Evolutionary conservation across 805 yeast species (phyloP).

Genomic region (Metschnikowia arizonensis): DNA sequence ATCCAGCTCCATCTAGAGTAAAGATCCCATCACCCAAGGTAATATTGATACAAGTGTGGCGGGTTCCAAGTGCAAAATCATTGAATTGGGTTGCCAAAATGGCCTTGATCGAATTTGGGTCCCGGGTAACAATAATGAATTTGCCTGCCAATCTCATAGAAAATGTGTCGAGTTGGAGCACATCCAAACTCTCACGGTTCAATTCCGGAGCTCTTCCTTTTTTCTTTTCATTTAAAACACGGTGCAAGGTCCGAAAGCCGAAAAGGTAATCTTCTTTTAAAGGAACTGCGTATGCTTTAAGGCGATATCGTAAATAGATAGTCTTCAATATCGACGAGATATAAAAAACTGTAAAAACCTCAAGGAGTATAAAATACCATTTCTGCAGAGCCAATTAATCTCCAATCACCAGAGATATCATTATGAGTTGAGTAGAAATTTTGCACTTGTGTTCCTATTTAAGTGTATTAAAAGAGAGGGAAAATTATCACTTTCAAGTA

Average conservation of each 20-base stretch:
- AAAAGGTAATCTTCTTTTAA: constrained; percentile 10
- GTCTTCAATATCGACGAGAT: neutral
- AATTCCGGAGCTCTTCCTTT: constrained; percentile 13
- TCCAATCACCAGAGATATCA: constrained; percentile 1
- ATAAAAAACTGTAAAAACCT: neutral
- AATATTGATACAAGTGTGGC: constrained; percentile 21
- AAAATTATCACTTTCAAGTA: neutral
- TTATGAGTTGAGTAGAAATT: neutral
- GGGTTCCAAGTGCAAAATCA: constrained; percentile 24
- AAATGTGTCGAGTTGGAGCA: constrained; percentile 6
- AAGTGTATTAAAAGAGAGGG: neutral
- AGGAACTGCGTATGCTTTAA: constrained; percentile 11
- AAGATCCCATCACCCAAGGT: constrained; percentile 27
- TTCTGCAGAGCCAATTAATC: constrained; percentile 7
- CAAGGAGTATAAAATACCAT: constrained; percentile 9
- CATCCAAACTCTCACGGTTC: constrained; percentile 7
- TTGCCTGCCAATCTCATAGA: constrained; percentile 11
- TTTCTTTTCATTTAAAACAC: constrained; percentile 5
- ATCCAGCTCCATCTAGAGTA: constrained; percentile 27
- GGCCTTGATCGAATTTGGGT: constrained; percentile 28
- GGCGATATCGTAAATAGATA: constrained; percentile 4
- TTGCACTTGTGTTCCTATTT: neutral
- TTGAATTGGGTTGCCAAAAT: constrained; percentile 25
- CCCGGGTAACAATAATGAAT: constrained; percentile 13
- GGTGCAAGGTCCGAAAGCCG: constrained; percentile 11